Base-by-base conservation (phyloP, 129 eudicot genomes). In the Calendula officinalis region DNA sequence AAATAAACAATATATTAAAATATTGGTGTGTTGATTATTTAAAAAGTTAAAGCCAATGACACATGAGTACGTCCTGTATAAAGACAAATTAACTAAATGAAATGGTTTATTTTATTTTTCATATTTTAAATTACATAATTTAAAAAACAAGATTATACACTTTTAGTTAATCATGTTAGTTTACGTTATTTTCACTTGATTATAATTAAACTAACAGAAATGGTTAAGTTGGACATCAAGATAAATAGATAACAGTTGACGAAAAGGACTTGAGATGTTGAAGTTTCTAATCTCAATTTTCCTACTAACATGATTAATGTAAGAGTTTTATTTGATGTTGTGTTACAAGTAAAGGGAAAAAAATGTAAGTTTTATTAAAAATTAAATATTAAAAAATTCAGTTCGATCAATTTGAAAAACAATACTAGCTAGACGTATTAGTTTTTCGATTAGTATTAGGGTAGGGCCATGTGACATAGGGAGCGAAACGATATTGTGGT, bases 401-500 rank as follows among this genome's bases (percentile, higher is more conserved):
- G 2, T 22, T 22, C 30, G 30, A 22, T 22, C 30, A 0, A 22
- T 22, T 22, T 22, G 30, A 22, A 22, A 39, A 39, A 39, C 6
- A 39, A 39, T 1, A 39, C 6, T 39, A 5, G 6, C 6, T 39
- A 39, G 43, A 5, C 8, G 8, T 39, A 8, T 56, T 64, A 56
- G 78, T 38, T 64, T 22, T 73, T 46, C 14, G 60, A 73, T 3
- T 50, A 7, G 50, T 37, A 64, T 37, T 37, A 65, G 56, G 11
- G 66, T 57, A 27, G 72, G 78, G 4, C 43, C 67, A 57, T 55
- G 4, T 73, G 78, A 73, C 78, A 46, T 73, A 73, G 27, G 71
- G 71, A 44, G 65, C 59, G 43, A 64, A 72, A 72, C 77, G 27
- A 64, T 45, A 73, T 73, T 56, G 78, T 73, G 78, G 78, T 64